Conservation (phyloP, 1,139 yeast genomes). For the Kodamaea arcana region DNA sequence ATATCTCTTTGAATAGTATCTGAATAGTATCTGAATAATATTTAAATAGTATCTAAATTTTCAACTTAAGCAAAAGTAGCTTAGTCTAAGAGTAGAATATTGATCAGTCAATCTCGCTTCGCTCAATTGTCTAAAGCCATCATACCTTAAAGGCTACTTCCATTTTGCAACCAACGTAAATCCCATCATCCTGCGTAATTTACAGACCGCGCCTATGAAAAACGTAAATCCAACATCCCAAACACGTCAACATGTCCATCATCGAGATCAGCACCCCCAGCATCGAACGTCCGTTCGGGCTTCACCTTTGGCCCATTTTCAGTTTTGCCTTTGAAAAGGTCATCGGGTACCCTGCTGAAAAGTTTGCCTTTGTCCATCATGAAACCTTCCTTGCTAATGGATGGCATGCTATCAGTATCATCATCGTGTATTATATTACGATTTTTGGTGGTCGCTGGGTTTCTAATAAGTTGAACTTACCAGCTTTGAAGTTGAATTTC, state of each 20-base stretch:
- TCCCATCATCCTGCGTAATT: too few relatives aligned
- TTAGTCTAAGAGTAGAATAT: too few relatives aligned
- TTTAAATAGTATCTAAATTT: too few relatives aligned
- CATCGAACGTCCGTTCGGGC: slow-evolving; percentile 81
- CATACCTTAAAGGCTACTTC: too few relatives aligned
- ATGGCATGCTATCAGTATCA: slow-evolving; percentile 58
- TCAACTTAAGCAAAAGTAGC: too few relatives aligned
- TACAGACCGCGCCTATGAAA: too few relatives aligned
- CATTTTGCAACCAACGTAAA: too few relatives aligned
- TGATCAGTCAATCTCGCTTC: too few relatives aligned
- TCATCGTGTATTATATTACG: slow-evolving; percentile 67
- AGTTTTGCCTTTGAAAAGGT: slow-evolving; percentile 49
- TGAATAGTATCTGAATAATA: too few relatives aligned
- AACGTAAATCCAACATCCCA: too few relatives aligned
- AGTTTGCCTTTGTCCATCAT: slow-evolving; percentile 66
- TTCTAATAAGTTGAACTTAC: slow-evolving; percentile 44
- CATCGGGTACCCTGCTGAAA: slow-evolving; percentile 65
- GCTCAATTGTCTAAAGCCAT: too few relatives aligned
- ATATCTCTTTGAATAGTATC: too few relatives aligned
- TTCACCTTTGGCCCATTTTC: slow-evolving; percentile 86
- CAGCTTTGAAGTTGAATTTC: slow-evolving; percentile 66
- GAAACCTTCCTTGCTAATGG: slow-evolving; percentile 67
- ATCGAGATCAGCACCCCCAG: slow-evolving; percentile 37
- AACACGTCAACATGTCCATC: slow-evolving; percentile 6
- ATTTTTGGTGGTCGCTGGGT: slow-evolving; percentile 74